Evolutionary conservation across 2,329 filamentous ascomycete genomes (phyloP), one percentile per base, ranked within the genome.

Genomic region (Ascochyta rabiei): DNA sequence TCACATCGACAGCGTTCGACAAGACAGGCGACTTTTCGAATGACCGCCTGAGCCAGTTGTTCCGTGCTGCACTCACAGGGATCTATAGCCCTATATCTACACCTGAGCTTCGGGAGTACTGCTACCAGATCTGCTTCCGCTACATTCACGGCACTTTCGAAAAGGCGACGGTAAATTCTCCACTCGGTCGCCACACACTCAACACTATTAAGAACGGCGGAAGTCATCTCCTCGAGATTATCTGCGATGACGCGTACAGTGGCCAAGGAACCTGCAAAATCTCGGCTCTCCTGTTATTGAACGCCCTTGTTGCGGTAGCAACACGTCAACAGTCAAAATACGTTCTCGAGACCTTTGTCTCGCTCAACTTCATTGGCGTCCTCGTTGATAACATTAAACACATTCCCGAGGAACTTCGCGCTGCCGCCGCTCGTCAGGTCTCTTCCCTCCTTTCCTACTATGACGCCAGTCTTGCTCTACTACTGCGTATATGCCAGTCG

Each of bases 211-310:
- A 90, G 72, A 86, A 88, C 4, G 87, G 91, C 39, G 93, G 95
- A 34, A 89, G 91, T 66, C 84, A 89, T 49, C 81, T 98, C 34
- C 84, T 98, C 56, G 91, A 93, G 64, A 86, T 91, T 23, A 82
- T 97, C 38, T 97, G 93, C 70, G 95, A 99, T 68, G 95, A 99
- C 77, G 93, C 92, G 18, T 93, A 93, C 72, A 87, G 89, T 55
- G 91, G 92, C 34, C 89, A 93, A 68, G 84, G 89, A 33, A 84
- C 83, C 12, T 96, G 91, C 73, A 90, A 96, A 69, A 87, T 96
- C 3, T 89, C 93, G 0, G 92, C 95, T 10, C 80, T 98, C 38
- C 84, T 97, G 33, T 81, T 98, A n/a, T 81, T 99, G 30, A 87
- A 89, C 48, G 85, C 89, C 0, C 77, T 98, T 13, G 86, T 96